Evolutionary conservation across 2,329 filamentous ascomycete genomes (phyloP).

Genomic region (Colletotrichum sp.): DNA sequence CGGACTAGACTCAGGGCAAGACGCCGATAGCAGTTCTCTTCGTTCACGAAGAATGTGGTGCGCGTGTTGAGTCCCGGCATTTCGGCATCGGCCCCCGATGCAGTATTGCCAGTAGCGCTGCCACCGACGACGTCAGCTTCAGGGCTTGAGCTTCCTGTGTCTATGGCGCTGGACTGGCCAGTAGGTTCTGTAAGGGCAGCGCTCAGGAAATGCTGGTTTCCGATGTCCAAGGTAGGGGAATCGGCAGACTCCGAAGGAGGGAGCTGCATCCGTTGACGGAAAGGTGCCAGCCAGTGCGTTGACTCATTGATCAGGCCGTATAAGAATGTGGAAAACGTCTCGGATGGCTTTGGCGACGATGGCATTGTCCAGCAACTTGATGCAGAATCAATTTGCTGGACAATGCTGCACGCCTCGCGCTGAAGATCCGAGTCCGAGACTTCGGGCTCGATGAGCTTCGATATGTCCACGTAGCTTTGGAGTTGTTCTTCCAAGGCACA

Average conservation of each 20-base stretch:
- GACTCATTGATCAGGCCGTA: slow-evolving; percentile 4
- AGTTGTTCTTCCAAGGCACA: slow-evolving; percentile 14
- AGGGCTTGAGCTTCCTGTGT: neutral
- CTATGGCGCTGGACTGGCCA: neutral
- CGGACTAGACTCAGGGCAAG: slow-evolving; percentile 23
- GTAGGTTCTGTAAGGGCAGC: neutral
- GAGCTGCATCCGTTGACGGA: slow-evolving; percentile 2
- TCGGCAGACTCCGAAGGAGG: neutral
- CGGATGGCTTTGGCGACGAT: neutral
- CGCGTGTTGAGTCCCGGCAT: neutral
- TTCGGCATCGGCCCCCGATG: neutral
- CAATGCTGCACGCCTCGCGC: slow-evolving; percentile 5
- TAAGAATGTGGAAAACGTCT: neutral
- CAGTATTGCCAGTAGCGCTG: neutral
- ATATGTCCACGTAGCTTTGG: slow-evolving; percentile 4
- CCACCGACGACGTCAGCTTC: neutral
- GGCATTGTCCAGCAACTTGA: neutral
- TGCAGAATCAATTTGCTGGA: neutral
- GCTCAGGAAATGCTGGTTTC: neutral
- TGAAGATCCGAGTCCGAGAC: neutral
- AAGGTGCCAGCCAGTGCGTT: neutral
- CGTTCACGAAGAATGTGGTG: slow-evolving; percentile 23
- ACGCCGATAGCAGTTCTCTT: slow-evolving; percentile 29
- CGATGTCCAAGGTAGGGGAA: neutral
- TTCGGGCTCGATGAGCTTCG: neutral